Percentiles rank a stretch among this genome's conserved stretches.
Evolutionary conservation across 352 stramenopile species (phyloP).

Genomic region (Globisporangium canariense): DNA sequence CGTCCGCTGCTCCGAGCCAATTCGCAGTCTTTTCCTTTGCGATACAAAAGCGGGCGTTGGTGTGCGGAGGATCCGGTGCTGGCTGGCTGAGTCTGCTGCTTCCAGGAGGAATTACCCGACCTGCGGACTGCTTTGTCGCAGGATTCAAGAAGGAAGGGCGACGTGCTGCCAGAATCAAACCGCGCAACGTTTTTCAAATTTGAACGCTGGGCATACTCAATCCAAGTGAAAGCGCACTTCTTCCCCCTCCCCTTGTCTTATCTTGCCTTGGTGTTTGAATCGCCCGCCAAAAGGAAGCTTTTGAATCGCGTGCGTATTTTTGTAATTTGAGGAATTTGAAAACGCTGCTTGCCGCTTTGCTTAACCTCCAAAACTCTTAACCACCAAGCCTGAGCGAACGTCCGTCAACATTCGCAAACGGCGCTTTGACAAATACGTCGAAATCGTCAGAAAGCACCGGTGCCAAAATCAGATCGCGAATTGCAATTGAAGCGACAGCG

Average conservation of each 20-base stretch:
- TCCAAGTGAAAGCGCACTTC: constrained; percentile 19
- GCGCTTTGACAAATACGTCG: neutral
- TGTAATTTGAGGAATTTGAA: no score
- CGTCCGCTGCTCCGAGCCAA: constrained; percentile 1
- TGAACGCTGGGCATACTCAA: constrained; percentile 29
- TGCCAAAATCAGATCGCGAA: constrained; percentile 3
- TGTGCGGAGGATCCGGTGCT: neutral
- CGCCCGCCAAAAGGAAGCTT: constrained; percentile 6
- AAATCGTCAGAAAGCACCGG: neutral
- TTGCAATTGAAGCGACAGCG: constrained; percentile 11
- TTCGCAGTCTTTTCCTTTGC: constrained; percentile 10
- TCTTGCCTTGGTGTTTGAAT: constrained; percentile 8
- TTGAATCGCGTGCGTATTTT: no score
- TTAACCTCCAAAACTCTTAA: no score
- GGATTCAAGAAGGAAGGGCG: constrained; percentile 15
- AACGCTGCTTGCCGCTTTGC: no score
- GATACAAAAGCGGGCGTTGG: constrained; percentile 14
- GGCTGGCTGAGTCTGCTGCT: neutral
- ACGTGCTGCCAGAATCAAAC: constrained; percentile 11
- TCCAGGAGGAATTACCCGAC: constrained; percentile 23
- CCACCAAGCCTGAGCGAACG: no score
- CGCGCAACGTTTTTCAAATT: constrained; percentile 28
- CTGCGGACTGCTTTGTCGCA: neutral
- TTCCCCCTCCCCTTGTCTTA: constrained; percentile 5
- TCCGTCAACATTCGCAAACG: no score